Base-by-base conservation (phyloP, 345 rosid species). In the Gossypium turneri region DNA sequence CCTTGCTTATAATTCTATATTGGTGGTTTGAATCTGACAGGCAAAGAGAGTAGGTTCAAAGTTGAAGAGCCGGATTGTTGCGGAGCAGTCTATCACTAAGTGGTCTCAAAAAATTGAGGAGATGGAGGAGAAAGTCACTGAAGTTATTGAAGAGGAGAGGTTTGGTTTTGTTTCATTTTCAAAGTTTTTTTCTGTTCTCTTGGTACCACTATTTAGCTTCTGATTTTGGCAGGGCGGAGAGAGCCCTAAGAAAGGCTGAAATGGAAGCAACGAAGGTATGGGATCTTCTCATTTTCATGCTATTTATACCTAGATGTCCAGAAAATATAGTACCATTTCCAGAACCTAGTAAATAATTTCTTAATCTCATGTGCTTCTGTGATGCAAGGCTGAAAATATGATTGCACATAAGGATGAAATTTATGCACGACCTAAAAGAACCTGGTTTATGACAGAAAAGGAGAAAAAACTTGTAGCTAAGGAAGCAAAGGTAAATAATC, bases 201-300 rank as follows among this genome's bases (percentile, higher is more conserved):
- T 67, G 62, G 16, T 13, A 56, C 19, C 79, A 72, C 69, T 78
- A 44, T 84, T 62, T 56, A 19, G 11, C 74, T 79, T 50, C 53
- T 27, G 67, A 73, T 78, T 61, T 59, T 61, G 82, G 79, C 90
- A 95, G 97, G 88, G 94, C 90, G 76, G 99, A 95, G 85, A 82
- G 84, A 82, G 92, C 88, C 74, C 76, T 93, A 72, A 86, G 98
- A 82, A 93, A 91, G 86, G 99, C 96, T 84, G 99, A 95, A 85
- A 90, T 93, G 98, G 91, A 90, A 79, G 94, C 82, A 64, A 91
- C 90, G 58, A 95, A 95, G 99, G 99, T 91, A 85, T 9, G 70
- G 16, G 17, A 70, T 74, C 65, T 22, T 29, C 63, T 34, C 15
- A 34, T 11, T n/a, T 63, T 45, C 17, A 22, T 53, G 59, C 75